Evolutionary conservation across 805 yeast species (phyloP).

Genomic region (Pichia kluyveri): DNA sequence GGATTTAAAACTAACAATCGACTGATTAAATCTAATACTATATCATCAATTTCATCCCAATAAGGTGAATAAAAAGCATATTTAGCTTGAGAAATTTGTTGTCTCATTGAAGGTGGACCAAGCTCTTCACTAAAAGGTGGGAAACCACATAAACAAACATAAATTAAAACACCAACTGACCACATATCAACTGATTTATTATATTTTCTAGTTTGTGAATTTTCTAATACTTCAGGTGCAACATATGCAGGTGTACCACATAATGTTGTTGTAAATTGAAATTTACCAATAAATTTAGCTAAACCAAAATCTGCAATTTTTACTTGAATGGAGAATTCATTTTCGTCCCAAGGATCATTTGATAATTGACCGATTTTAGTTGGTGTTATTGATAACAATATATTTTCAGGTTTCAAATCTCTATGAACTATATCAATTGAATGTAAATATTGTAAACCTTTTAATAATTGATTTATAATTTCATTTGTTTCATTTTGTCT

Average conservation of each 20-base stretch:
- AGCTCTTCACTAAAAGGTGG: conserved; percentile 80
- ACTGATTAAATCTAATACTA: conserved; percentile 57
- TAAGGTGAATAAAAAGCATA: conserved; percentile 73
- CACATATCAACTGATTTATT: conserved; percentile 71
- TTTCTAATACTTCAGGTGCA: conserved; percentile 65
- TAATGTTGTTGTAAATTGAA: conserved; percentile 64
- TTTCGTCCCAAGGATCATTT: conserved; percentile 43
- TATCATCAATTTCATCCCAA: conserved; percentile 65
- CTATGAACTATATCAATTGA: conserved; percentile 90
- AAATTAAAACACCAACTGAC: conserved; percentile 73
- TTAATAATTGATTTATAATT: conserved; percentile 39
- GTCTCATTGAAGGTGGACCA: conserved; percentile 72
- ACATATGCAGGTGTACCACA: conserved; percentile 88
- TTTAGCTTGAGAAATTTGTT: conserved; percentile 58
- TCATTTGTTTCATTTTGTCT: conserved; percentile 55
- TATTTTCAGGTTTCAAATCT: conserved; percentile 89
- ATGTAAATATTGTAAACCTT: conserved; percentile 80
- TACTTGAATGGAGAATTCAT: conserved; percentile 53
- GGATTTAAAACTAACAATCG: conserved; percentile 49
- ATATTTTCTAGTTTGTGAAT: conserved; percentile 44
- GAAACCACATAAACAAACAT: conserved; percentile 75
- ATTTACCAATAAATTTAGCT: conserved; percentile 61
- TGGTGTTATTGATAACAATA: conserved; percentile 48
- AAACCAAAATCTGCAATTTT: conserved; percentile 81
- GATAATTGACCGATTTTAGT: conserved; percentile 3